Conservation (phyloP, 495 filamentous ascomycete genomes). For the Hypoxylon crocopeplum region DNA sequence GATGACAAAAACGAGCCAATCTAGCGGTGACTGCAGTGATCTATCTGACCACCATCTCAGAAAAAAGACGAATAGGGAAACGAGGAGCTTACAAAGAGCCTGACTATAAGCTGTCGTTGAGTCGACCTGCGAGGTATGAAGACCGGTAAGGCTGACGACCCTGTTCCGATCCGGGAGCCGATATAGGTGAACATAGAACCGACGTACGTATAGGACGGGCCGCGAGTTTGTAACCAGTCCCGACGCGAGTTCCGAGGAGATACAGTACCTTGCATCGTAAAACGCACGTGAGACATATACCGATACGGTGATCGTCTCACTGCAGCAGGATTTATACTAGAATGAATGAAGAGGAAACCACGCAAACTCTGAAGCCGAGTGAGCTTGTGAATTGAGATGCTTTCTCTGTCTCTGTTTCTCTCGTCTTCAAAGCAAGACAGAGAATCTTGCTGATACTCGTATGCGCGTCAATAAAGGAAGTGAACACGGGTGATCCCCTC, state of each 20-base stretch:
- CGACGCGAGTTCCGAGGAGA: neutral
- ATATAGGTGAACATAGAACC: too few species aligned
- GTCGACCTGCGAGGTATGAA: too few species aligned
- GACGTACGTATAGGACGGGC: too few species aligned
- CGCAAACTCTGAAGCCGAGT: neutral
- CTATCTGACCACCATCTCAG: slow-evolving; percentile 30
- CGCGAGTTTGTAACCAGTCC: neutral
- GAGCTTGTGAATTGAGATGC: neutral
- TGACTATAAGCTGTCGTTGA: too few species aligned
- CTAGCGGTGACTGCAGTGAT: slow-evolving; percentile 24
- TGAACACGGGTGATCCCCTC: neutral
- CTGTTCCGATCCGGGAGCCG: slow-evolving; percentile 12
- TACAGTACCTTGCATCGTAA: slow-evolving; percentile 16
- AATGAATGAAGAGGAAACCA: too few species aligned
- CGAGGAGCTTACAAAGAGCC: neutral
- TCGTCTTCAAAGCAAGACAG: too few species aligned
- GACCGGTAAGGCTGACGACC: slow-evolving; percentile 12
- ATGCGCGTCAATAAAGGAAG: neutral
- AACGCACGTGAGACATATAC: neutral
- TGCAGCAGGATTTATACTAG: slow-evolving; percentile 12
- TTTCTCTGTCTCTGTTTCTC: too few species aligned
- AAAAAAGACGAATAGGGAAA: slow-evolving; percentile 11
- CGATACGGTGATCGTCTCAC: slow-evolving; percentile 16
- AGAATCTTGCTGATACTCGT: neutral
- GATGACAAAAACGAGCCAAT: slow-evolving; percentile 1